Base-by-base conservation (phyloP, 148 eudicot genomes). In the Camellia japonica region DNA sequence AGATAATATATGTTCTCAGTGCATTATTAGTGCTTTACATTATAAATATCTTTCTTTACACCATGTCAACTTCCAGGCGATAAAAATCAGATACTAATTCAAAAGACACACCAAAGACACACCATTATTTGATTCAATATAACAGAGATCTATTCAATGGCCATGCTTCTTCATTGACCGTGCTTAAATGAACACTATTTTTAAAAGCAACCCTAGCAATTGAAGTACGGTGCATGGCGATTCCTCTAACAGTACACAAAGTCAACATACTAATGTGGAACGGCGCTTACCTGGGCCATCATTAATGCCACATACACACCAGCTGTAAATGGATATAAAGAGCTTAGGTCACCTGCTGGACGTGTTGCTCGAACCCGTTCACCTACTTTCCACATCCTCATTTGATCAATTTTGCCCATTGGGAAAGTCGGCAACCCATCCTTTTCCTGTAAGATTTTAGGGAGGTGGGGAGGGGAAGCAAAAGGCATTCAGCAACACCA, bases 341-440 rank as follows among this genome's bases (percentile, higher is more conserved):
- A 23, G 65, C 99, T 98, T 83, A 96, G 79, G 83, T 96, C 99
- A 86, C 97, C 95, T 7, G 86, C 90, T 68, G 98, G 92, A 65
- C 98, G 90, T 75, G 71, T 71, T 61, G 97, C 89, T 79, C 98
- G 86, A 14, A 96, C 99, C 20, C 85, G 81, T 85, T 96, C 97
- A 75, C 99, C 99, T 18, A 93, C 97, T 87, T 91, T 96, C 99
- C 99, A 93, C 99, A 96, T 93, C 51, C 93, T 82, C 70, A 98
- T 96, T 80, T 93, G 98, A 83, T 96, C 99, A 56, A 96, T 96
- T 61, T 93, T 96, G 52, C 99, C 99, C 99, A 96, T 96, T 16
- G 99, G 99, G 79, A 92, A 96, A 68, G 99, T 94, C 47, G 99
- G 99, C 70, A 96, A 87, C 30, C 99, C 98, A 66, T 96, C 99